Evolutionary conservation across 257 asterid genomes (phyloP), one percentile per base, ranked within the genome.

Genomic region (Solanum paucissectum): DNA sequence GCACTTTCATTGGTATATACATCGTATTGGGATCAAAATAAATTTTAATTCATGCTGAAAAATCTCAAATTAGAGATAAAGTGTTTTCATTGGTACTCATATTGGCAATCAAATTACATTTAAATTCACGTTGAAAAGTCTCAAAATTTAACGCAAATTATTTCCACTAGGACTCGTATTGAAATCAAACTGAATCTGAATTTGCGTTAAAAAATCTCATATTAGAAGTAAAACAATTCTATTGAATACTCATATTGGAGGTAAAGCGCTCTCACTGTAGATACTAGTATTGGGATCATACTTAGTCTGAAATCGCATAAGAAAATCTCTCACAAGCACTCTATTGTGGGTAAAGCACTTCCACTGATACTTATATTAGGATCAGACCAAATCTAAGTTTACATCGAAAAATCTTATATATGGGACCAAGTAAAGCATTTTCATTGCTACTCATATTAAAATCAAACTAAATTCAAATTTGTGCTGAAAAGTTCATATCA

Each of bases 401-500:
- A 4, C 23, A 32, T 69, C 2, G 0, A 1, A 13, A 69, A 69
- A 3, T 29, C 23, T 69, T 5, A 13, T 29, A 13, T 7, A 7
- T 8, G 68, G 6, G 27, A 23, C 1, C 25, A 58, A 6, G 1
- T 69, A 29, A 69, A 29, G 5, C 11, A 7, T 6, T 69, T 7
- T 1, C 3, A 29, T 4, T 14, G 21, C 1, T 29, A 14, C 40
- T 14, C 5, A 2, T 13, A 32, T 27, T 71, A n/a, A 3, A 0
- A 4, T 33, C 6, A 8, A 2, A 33, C 0, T 71, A 71, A 1
- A 33, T 16, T 2, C 0, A 7, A 7, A 16, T 33, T 18, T 0
- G 7, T 21, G 0, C 0, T 2, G 3, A 33, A 71, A 18, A 16
- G 1, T 71, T 71, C 12, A 4, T 71, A 71, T 32, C 1, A 2